Evolutionary conservation across 768 basidiomycete genomes (phyloP), one percentile per base, ranked within the genome.

Genomic region (Leccinum longicurvipes): DNA sequence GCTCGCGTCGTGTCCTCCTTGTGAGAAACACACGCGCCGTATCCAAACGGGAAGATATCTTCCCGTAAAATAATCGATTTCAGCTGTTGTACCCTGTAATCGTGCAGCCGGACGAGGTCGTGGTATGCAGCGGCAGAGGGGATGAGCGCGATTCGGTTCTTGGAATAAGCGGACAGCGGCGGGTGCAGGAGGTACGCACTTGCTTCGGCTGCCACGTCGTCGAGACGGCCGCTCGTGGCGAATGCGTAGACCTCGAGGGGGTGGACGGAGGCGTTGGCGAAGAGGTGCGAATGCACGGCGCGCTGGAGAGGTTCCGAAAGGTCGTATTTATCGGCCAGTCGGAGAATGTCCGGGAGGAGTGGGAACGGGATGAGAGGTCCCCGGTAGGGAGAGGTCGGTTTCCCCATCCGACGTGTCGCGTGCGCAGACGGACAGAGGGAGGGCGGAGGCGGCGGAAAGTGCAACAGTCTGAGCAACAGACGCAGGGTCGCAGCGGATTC

Each of bases 1-100:
- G 70, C 63, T 5, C 69, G 67, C 41, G 60, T 68, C 1, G 82
- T 79, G 39, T 73, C 65, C 25, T 74, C 73, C 47, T 68, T 70
- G 68, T 89, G 87, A 39, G 69, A 65, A n/a, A 71, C 42, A 66
- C 87, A 90, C 56, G 71, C 70, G 4, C 87, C 85, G 55, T 89
- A 89, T 21, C 86, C 85, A 68, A 86, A 83, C 19, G 87, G 87
- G 63, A 89, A 90, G 45, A 89, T 75, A 31, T 84, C 80, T 63
- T 88, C 85, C 21, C 72, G 75, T 36, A 82, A 64, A 17, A 88
- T 65, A 6, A 83, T 70, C 25, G 77, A 74, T 46, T 79, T 77
- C 47, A 89, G 67, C 24, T 74, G 72, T 64, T 78, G 76, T 31
- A 82, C 76, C 50, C 87, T 80, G 55, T 77, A 70, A 51, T 77